Base-by-base conservation (phyloP, 1,284 basidiomycete genomes). In the Cerioporus squamosus region DNA sequence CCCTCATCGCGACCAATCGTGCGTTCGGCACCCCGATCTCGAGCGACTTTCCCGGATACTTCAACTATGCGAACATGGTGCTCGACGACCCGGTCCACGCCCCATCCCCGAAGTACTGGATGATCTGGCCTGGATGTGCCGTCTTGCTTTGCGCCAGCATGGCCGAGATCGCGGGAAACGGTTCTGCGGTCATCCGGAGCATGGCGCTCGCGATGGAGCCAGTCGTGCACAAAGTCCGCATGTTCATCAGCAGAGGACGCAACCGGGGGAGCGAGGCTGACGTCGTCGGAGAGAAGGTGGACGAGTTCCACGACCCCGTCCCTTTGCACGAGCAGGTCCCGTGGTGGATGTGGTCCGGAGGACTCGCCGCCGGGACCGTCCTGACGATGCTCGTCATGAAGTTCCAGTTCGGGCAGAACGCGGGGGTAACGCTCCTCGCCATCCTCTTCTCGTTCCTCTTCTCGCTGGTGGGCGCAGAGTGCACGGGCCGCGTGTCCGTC, bases 81-180 rank as follows among this genome's bases (percentile, higher is more conserved):
- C 64, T 67, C 39, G 55, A 55, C 40, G 68, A 73, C 6, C 62
- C 66, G 53, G 63, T 79, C 53, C 74, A 75, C 36, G 55, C 62
- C 0, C 84, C 86, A 1, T 86, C 84, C 2, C 85, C 86, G 9
- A 79, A 86, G 43, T 88, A 88, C 75, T 88, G 86, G 86, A 77
- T 87, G 53, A 76, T 90, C 51, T 89, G 86, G 86, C 85, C 85
- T 20, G 87, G 86, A 20, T 68, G 80, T 55, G 78, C 82, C 65
- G 77, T 81, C 73, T 75, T 81, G 57, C 65, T 81, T 53, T 80
- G 79, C 69, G 78, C 79, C 24, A 65, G 64, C 55, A 80, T 67
- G 48, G 60, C 63, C 1, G 69, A 67, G 49, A 67, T 67, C 49
- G 59, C 47, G 2, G 61, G 60, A 1, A 69, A 67, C 44, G 61